Percentiles rank a stretch among this genome's conserved stretches.
phyloP scores from a whole-genome alignment of 495 filamentous ascomycete genomes.

The Penicillium pancosmium region DNA sequence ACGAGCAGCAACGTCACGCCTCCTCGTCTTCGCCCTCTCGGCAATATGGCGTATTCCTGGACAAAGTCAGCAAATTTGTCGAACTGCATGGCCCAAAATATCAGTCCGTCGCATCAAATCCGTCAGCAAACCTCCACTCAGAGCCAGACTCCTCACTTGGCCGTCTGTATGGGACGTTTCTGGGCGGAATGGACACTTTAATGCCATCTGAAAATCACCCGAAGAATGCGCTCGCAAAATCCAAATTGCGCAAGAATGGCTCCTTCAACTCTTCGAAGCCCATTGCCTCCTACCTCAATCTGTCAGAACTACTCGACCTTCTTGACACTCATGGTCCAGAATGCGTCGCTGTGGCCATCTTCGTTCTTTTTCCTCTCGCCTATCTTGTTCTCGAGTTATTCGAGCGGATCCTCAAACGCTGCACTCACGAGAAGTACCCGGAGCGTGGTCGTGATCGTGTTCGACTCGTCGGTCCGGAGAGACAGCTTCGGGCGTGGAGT shows the following conservation, averaged over 20 bases:
- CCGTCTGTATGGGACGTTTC: slow-evolving; percentile 5
- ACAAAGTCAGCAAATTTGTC: slow-evolving; percentile 1
- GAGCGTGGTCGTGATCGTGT: slow-evolving; percentile 22
- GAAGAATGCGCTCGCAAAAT: neutral
- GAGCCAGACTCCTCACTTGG: neutral
- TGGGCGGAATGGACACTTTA: slow-evolving; percentile 4
- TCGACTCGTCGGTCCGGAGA: slow-evolving; percentile 22
- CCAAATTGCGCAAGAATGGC: neutral
- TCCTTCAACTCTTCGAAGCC: neutral
- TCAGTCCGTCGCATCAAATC: neutral
- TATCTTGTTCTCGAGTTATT: slow-evolving; percentile 27
- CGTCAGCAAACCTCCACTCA: neutral
- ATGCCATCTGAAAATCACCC: slow-evolving; percentile 2
- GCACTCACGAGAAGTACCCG: slow-evolving; percentile 20
- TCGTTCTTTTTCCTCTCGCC: slow-evolving; percentile 27
- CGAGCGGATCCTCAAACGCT: slow-evolving; percentile 15
- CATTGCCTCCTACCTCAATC: slow-evolving; percentile 9
- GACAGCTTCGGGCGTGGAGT: slow-evolving; percentile 21
- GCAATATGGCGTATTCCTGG: slow-evolving; percentile 10
- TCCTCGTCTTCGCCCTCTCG: neutral
- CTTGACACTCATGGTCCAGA: slow-evolving; percentile 24
- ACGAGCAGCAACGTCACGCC: neutral
- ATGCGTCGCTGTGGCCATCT: slow-evolving; percentile 23
- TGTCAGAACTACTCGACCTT: slow-evolving; percentile 15
- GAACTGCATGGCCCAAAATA: neutral